Base-by-base conservation (phyloP, 148 eudicot species). In the Rhododendron williamsianum region DNA sequence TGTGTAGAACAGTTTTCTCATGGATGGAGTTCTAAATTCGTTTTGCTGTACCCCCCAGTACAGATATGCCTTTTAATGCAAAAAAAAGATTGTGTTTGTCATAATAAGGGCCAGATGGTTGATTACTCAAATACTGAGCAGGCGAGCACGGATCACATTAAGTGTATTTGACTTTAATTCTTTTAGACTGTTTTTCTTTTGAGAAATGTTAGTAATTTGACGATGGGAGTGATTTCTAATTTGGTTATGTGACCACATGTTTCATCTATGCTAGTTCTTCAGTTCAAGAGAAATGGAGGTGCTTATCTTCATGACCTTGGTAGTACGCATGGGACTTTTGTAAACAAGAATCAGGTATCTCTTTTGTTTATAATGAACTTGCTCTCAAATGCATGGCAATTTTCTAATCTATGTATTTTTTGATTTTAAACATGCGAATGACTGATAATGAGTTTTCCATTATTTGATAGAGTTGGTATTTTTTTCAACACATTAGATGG, bases 261-360 rank as follows among this genome's bases (percentile, higher is more conserved):
- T 80, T 71, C 72, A 38, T 69, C 16, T 69, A 54, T 88, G 84
- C 83, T 87, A 96, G 98, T 96, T 85, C 91, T 96, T 74, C 98
- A 94, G 91, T 96, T 90, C 87, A 94, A 91, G 87, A 93, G 91
- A 87, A 88, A 87, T 88, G 96, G 92, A 85, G 91, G 90, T 58
- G 96, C 94, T 30, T 96, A 82, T 87, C 45, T 96, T 33, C 93
- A 94, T 84, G 98, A 96, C 90, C 93, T 94, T 88, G 96, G 98
- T 76, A 96, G 98, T 85, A 96, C 95, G 19, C 98, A 96, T 88
- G 98, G 98, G 52, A 94, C 95, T 7, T 96, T 86, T 86, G 86
- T 94, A 45, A 96, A 96, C 94, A 96, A 96, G 90, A 96, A 90
- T n/a, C 92, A 93, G 98, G 98, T 96, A 92, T 78, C 10, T 41